Evolutionary conservation across 345 rosid species (phyloP).

Genomic region (Brassica incana): DNA sequence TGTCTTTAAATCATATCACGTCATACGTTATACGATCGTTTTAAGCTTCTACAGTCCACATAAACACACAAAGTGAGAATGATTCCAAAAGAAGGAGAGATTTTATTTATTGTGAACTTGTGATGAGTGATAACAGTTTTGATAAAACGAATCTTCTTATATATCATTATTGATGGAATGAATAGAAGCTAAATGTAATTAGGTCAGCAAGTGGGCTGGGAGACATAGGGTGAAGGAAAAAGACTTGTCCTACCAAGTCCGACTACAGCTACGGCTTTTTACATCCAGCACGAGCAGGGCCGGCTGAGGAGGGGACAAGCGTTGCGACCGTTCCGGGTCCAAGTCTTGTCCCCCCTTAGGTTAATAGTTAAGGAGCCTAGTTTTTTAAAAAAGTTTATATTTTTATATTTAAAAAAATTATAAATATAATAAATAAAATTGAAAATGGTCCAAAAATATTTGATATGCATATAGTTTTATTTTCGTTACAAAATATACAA

Average conservation of each 20-base stretch:
- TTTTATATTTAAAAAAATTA: too few species aligned
- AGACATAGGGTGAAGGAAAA: slow-evolving; percentile 21
- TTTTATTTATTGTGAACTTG: not conserved
- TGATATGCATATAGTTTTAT: too few species aligned
- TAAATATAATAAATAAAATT: too few species aligned
- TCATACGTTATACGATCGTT: slow-evolving; percentile 3
- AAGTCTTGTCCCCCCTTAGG: too few species aligned
- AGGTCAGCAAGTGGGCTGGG: slow-evolving; percentile 38
- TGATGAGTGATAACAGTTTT: not conserved
- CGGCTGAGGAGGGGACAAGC: too few species aligned
- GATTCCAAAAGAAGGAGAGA: not conserved
- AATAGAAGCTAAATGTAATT: slow-evolving; percentile 16
- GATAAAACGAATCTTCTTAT: not conserved
- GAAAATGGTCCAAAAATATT: too few species aligned
- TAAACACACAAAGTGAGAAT: not conserved
- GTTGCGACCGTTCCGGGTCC: too few species aligned
- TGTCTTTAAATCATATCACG: not conserved
- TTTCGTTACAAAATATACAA: too few species aligned
- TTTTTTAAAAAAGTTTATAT: too few species aligned
- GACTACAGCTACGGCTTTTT: slow-evolving; percentile 31
- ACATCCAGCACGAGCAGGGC: slow-evolving; percentile 19
- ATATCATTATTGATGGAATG: slow-evolving; percentile 2
- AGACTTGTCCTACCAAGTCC: slow-evolving; percentile 21
- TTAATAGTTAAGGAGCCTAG: too few species aligned
- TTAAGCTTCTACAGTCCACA: not conserved